These are phyloP conservation scores for Colletotrichum echinochloae DNA, from an alignment of 2,329 filamentous ascomycete genomes.

Conservation along the genomic window DNA sequence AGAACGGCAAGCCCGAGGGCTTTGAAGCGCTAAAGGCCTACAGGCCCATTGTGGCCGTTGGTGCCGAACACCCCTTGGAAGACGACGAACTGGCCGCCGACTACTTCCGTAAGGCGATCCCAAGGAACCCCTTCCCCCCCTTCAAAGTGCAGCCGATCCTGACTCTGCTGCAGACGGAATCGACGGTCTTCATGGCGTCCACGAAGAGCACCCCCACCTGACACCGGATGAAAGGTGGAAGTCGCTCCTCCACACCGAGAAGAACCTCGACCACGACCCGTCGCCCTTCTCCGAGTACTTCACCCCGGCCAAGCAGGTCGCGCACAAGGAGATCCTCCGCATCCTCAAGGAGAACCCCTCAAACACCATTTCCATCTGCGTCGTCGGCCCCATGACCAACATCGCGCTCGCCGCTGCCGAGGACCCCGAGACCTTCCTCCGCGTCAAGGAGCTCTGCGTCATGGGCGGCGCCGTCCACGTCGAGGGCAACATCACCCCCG, in stretches of 20 bases:
- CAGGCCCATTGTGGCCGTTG: constrained; percentile 88
- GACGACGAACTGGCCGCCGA: constrained; percentile 84
- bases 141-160: background rate
- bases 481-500: constrained; percentile 85
- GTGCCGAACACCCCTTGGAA: constrained; percentile 86
- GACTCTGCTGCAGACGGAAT: constrained; percentile 69
- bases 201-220: constrained; percentile 79
- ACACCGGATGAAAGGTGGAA: constrained; percentile 81
- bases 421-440: constrained; percentile 89
- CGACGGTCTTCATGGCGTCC: constrained; percentile 83
- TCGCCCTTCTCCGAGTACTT: constrained; percentile 71
- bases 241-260: constrained; percentile 68
- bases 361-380: constrained; percentile 89
- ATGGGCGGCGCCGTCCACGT: constrained; percentile 91
- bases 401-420: constrained; percentile 88
- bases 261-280: constrained; percentile 46
- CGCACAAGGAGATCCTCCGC: constrained; percentile 90
- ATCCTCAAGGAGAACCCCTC: constrained; percentile 84
- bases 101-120: constrained; percentile 81
- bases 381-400: constrained; percentile 93
- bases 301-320: constrained; percentile 77
- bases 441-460: constrained; percentile 89
- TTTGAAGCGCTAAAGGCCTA: constrained; percentile 78
- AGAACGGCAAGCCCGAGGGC: constrained; percentile 73
- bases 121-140: background rate